These are phyloP conservation scores for Gnaphalium uliginosum DNA, from an alignment of 129 eudicot species.

Conservation along the genomic window DNA sequence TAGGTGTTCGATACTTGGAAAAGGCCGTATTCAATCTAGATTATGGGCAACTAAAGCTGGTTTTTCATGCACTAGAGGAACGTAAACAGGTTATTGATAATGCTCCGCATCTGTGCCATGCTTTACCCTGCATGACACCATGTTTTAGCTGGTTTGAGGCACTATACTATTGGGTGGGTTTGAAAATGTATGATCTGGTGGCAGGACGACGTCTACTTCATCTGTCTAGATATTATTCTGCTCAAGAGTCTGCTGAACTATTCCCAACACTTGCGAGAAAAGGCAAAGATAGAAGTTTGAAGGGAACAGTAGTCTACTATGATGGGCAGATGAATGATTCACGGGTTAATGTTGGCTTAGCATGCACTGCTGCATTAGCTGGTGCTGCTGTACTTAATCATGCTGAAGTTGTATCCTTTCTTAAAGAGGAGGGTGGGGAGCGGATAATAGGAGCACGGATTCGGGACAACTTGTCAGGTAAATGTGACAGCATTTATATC, in stretches of 20 bases:
- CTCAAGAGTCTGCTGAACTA: slow-evolving; percentile 79
- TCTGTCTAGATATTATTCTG: slow-evolving; percentile 85
- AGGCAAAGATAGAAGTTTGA: slow-evolving; percentile 66
- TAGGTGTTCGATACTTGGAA: slow-evolving; percentile 97
- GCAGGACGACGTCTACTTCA: slow-evolving; percentile 85
- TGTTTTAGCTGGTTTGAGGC: slow-evolving; percentile 96
- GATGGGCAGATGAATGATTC: slow-evolving; percentile 98
- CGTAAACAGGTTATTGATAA: slow-evolving; percentile 92
- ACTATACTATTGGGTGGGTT: slow-evolving; percentile 78
- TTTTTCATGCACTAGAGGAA: slow-evolving; percentile 90
- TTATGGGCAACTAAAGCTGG: slow-evolving; percentile 91
- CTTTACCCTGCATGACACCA: slow-evolving; percentile 98
- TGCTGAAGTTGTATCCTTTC: slow-evolving; percentile 80
- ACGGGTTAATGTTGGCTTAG: slow-evolving; percentile 83
- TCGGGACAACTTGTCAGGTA: slow-evolving; percentile 78
- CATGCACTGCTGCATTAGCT: slow-evolving; percentile 94
- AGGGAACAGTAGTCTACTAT: slow-evolving; percentile 93
- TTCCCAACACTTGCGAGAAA: slow-evolving; percentile 86
- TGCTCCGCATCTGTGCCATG: slow-evolving; percentile 93
- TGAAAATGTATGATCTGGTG: slow-evolving; percentile 86
- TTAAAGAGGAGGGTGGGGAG: slow-evolving; percentile 68
- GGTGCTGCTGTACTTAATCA: slow-evolving; percentile 96
- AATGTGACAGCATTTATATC: neutral
- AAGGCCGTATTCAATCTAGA: slow-evolving; percentile 92
- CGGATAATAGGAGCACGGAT: slow-evolving; percentile 79